Evolutionary conservation across 768 basidiomycete species (phyloP), one percentile per base, ranked within the genome.

Genomic region (Lactarius psammicola): DNA sequence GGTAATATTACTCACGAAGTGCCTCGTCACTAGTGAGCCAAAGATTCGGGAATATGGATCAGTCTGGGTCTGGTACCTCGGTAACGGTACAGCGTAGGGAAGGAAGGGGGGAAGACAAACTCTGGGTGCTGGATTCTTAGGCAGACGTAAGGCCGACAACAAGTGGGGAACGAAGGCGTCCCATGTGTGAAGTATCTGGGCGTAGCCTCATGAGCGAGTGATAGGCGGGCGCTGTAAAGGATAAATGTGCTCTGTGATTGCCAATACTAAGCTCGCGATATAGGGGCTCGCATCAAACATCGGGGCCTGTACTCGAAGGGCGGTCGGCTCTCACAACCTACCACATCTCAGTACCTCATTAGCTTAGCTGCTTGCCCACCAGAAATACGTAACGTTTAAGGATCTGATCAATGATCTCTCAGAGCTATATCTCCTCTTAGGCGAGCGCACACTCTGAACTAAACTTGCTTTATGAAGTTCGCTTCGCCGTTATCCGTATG

Each of bases 11-110:
- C 28, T 18, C 18, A 55, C 53, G 20, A 18, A 55, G 31, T 26
- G 28, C 53, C 17, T 13, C 54, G 54, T 26, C 26, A 13, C 23
- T 23, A 15, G 49, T 49, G 49, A 26, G 2, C 36, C 53, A 31
- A 38, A 11, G 51, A 55, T 62, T 54, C 54, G 61, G 53, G 31
- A 42, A 55, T 33, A 11, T 26, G 49, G 49, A n/a, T 15, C 23
- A 5, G 49, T 23, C 23, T 23, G 9, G 49, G 49, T 44, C 42
- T 42, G 42, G 20, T 42, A 42, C 20, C 18, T n/a, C 20, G 42
- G 20, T 4, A 20, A n/a, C 13, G 46, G 46, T 11, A n/a, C 46
- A 23, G 11, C 11, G n/a, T 13, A 5, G 5, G n/a, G 46, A 11
- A 13, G n/a, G 46, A 11, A 23, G n/a, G 5, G 13, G 11, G 49